Evolutionary conservation across 139 green algal species (phyloP), one percentile per base, ranked within the genome.

Genomic region (Picochlorum sp.): DNA sequence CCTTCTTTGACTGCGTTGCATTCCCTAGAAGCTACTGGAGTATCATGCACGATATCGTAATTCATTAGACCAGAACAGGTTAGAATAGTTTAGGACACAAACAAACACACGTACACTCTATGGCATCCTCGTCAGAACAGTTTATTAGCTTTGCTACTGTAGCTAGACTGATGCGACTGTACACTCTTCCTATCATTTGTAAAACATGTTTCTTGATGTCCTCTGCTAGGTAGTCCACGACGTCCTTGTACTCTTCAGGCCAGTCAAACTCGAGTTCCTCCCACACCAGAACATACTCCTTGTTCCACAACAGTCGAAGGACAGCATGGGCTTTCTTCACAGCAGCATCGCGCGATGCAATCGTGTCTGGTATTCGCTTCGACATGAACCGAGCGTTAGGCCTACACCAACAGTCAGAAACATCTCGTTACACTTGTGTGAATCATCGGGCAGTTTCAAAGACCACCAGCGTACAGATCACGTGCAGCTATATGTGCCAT

Each of bases 361-460:
- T 45, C 8, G 28, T 8, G 0, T 58, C 47, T 16, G 70, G 64
- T 9, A 52, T 69, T 23, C 70, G 64, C 57, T 73, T 77, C 23
- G 66, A 77, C 9, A 71, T 6, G 28, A 77, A 77, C n/a, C 70
- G 57, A 4, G 70, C 70, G 30, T 77, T 63, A 49, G 72, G 64
- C 68, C 64, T 72, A 47, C 65, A 61, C 2, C 15, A 23, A 37
- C 20, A 51, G 64, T 23, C 5, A 44, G 6, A 30, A 50, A 11
- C 9, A 30, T 18, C 6, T 32, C 8, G 57, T 23, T 5, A 32
- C 57, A 45, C 13, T 21, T 11, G 5, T n/a, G 9, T n/a, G 9
- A 28, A 16, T 56, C 14, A 15, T 21, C 37, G 4, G 18, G 1
- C 14, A 20, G 15, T 44, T 23, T 24, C 34, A 21, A 18, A 56